phyloP scores from a whole-genome alignment of 2,329 filamentous ascomycete genomes.

The Sporothrix dimorphospora region DNA sequence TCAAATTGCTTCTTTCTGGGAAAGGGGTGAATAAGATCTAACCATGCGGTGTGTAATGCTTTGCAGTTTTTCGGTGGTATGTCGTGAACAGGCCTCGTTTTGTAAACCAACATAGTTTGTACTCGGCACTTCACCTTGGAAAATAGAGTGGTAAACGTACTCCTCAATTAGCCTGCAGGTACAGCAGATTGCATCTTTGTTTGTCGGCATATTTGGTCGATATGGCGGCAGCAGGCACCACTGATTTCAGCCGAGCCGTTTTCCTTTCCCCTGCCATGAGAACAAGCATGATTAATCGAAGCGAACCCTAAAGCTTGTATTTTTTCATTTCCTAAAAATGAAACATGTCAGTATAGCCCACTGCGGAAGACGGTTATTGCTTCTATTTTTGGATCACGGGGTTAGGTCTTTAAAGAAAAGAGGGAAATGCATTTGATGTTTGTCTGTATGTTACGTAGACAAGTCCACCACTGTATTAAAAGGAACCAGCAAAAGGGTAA shows the following conservation, averaged over 20 bases:
- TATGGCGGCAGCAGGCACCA: neutral
- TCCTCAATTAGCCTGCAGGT: conserved; percentile 7
- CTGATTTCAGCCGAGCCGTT: conserved; percentile 13
- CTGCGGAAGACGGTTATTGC: neutral
- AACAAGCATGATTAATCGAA: neutral
- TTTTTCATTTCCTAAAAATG: neutral
- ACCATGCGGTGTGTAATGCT: neutral
- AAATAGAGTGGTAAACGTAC: neutral
- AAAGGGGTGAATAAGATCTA: neutral
- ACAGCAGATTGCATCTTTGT: neutral
- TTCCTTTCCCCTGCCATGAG: neutral
- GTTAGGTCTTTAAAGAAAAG: neutral
- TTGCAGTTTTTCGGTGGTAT: neutral
- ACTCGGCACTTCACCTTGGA: neutral
- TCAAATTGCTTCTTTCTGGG: neutral
- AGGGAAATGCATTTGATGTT: neutral
- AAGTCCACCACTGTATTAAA: neutral
- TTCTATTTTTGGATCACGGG: neutral
- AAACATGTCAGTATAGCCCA: neutral
- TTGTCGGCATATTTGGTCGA: neutral
- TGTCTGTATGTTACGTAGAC: neutral
- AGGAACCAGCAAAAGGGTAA: neutral
- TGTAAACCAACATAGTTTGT: neutral
- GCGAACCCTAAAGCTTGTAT: neutral
- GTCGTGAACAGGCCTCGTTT: neutral